Conservation (phyloP, 2,329 filamentous ascomycete species). For the Thelonectria discophora region DNA sequence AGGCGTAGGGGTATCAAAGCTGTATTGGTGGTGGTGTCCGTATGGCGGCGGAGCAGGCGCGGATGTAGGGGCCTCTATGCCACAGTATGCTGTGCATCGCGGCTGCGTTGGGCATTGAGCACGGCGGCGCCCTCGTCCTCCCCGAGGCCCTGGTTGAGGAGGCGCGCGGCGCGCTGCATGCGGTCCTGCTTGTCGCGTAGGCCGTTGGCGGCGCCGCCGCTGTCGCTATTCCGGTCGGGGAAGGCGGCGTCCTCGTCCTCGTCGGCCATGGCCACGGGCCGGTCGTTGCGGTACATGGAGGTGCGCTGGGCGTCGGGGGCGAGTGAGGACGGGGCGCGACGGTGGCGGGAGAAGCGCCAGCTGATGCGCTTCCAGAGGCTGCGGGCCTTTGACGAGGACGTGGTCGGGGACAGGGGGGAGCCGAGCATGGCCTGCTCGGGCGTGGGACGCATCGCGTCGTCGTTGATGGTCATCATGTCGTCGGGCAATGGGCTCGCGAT, state of each 20-base stretch:
- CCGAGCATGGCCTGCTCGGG: slow-evolving; percentile 2
- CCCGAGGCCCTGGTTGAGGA: slow-evolving; percentile 45
- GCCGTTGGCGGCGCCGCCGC: slow-evolving; percentile 37
- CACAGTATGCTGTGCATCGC: slow-evolving; percentile 13
- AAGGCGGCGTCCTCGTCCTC: slow-evolving; percentile 38
- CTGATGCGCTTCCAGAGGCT: slow-evolving; percentile 43
- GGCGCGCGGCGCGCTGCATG: slow-evolving; percentile 51
- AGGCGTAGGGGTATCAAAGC: slow-evolving; percentile 10
- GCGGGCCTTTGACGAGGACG: slow-evolving; percentile 28
- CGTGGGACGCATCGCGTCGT: slow-evolving; percentile 2
- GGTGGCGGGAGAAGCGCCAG: slow-evolving; percentile 35
- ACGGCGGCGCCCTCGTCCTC: slow-evolving; percentile 13
- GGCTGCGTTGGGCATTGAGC: slow-evolving; percentile 19
- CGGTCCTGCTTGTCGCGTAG: slow-evolving; percentile 51
- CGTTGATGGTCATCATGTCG: not conserved
- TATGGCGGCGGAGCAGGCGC: not conserved
- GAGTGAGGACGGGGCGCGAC: not conserved
- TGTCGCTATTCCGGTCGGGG: slow-evolving; percentile 39
- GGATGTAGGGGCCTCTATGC: slow-evolving; percentile 13
- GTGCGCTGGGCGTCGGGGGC: slow-evolving; percentile 41
- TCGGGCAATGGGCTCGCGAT: slow-evolving; percentile 19
- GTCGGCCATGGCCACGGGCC: slow-evolving; percentile 22
- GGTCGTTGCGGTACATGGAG: slow-evolving; percentile 48
- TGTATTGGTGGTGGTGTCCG: not conserved
- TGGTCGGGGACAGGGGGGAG: slow-evolving; percentile 29